A percentile compares a stretch with the other conserved stretches of the same genome.
Conservation (phyloP, 2,329 filamentous ascomycete genomes). For the Aphanocladium album region DNA sequence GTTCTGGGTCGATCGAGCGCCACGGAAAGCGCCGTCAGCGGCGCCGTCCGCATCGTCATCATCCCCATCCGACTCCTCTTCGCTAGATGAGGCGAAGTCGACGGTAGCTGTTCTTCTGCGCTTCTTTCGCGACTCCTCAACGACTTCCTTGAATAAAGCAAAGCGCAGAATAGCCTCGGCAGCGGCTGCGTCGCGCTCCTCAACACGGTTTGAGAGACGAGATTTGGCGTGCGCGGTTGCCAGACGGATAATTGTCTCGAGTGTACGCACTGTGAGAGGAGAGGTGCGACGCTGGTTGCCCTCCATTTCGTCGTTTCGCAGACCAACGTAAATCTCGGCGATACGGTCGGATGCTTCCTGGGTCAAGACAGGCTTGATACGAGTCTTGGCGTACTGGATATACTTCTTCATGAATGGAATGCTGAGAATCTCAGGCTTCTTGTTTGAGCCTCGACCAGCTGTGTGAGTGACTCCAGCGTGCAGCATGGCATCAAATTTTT, state of each 20-base stretch:
- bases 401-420: conserved; percentile 99
- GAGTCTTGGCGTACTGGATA: conserved; percentile 93
- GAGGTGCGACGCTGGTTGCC: conserved; percentile 90
- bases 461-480: conserved; percentile 83
- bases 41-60: conserved; percentile 50
- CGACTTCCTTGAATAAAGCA: conserved; percentile 93
- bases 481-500: conserved; percentile 95
- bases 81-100: conserved; percentile 53
- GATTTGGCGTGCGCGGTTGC: conserved; percentile 94
- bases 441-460: conserved; percentile 65
- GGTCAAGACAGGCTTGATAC: conserved; percentile 84
- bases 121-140: conserved; percentile 77
- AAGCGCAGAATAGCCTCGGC: conserved; percentile 90
- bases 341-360: conserved; percentile 91
- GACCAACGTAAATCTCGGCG: conserved; percentile 80
- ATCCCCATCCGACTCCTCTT: conserved; percentile 55
- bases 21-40: conserved; percentile 55
- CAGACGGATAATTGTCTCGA: conserved; percentile 97
- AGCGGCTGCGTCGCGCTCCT: conserved; percentile 80
- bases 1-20: conserved; percentile 23
- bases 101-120: conserved; percentile 64
- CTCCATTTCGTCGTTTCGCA: conserved; percentile 93
- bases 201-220: conserved; percentile 79
- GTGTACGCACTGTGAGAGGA: conserved; percentile 91
- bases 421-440: conserved; percentile 81